Base-by-base conservation (phyloP, 805 yeast species). In the Komagataella phaffii region DNA sequence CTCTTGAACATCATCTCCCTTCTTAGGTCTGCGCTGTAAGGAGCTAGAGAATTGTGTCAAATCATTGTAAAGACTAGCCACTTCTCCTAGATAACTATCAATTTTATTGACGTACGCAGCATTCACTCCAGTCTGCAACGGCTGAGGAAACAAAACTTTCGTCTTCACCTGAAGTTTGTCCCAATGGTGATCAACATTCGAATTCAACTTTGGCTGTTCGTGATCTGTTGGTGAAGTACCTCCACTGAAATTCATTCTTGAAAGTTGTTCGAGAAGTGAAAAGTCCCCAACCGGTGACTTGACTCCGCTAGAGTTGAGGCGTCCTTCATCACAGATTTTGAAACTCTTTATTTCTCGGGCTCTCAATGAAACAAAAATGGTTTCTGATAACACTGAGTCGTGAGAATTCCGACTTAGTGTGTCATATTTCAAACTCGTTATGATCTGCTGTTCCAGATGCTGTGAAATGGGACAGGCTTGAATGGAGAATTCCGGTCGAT, bases 391-490 rank as follows among this genome's bases (percentile, higher is more conserved):
- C 14, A 24, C 43, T 61, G 3, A 61, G 58, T 2, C 72, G 65
- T 45, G 62, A 6, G 62, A 60, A 49, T 65, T 64, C 54, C 68
- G 67, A 52, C 69, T 70, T 51, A 68, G 51, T 50, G 76, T 62
- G 56, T 78, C 82, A 54, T 74, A 74, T 52, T 67, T 73, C 78
- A 78, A 73, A 7, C 77, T 61, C 24, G 63, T 67, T 49, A 67
- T 59, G 17, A 77, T 70, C 49, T 68, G 71, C 6, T 63, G 60
- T 53, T 77, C 81, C 40, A 75, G 61, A 53, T 71, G 69, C 18
- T 71, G 67, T 49, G 67, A 68, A 12, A 66, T 64, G 0, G 80
- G 77, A 56, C 82, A 78, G 30, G 80, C 70, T 65, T 75, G 78
- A 24, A 78, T 54, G 12, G 66, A 61, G 56, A 73, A 78, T 56